A percentile compares a stretch with the other conserved stretches of the same genome.
These are phyloP conservation scores for Trypanosomatidae sp. DNA, from an alignment of 208 protist genomes.

Conservation along the genomic window DNA sequence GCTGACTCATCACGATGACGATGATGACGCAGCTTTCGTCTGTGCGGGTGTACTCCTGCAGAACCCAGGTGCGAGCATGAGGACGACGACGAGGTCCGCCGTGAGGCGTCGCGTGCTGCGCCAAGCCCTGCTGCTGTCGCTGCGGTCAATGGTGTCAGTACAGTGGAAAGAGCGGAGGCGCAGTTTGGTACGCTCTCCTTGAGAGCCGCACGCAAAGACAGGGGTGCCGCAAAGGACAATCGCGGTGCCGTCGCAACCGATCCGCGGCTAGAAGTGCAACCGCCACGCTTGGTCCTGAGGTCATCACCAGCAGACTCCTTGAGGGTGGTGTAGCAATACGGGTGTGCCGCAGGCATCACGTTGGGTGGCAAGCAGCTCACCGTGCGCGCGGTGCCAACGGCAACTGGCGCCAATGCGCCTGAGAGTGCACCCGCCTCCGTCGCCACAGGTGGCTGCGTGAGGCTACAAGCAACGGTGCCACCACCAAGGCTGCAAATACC, in stretches of 20 bases:
- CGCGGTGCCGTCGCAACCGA: not conserved
- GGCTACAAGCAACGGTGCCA: not conserved
- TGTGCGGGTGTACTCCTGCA: conserved; percentile 1
- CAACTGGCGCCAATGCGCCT: not conserved
- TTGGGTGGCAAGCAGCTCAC: not conserved
- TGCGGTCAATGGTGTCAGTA: not conserved
- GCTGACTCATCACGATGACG: not conserved
- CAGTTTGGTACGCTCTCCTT: not conserved
- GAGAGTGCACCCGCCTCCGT: not conserved
- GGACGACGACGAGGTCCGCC: conserved; percentile 1
- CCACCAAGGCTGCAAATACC: not conserved
- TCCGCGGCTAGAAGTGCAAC: not conserved
- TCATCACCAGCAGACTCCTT: not conserved
- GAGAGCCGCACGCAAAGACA: not conserved
- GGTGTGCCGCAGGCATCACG: conserved; percentile 21
- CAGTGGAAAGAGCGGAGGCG: not conserved
- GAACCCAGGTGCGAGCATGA: not conserved
- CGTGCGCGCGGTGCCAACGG: not conserved
- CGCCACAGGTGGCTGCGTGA: not conserved
- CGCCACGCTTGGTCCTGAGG: not conserved
- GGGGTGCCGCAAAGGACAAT: not conserved
- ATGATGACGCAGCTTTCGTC: not conserved
- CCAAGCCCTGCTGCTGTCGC: not conserved
- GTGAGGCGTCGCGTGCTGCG: not conserved
- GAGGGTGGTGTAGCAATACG: conserved; percentile 18